phyloP scores from a whole-genome alignment of 352 stramenopile species.

The Globisporangium polare region DNA sequence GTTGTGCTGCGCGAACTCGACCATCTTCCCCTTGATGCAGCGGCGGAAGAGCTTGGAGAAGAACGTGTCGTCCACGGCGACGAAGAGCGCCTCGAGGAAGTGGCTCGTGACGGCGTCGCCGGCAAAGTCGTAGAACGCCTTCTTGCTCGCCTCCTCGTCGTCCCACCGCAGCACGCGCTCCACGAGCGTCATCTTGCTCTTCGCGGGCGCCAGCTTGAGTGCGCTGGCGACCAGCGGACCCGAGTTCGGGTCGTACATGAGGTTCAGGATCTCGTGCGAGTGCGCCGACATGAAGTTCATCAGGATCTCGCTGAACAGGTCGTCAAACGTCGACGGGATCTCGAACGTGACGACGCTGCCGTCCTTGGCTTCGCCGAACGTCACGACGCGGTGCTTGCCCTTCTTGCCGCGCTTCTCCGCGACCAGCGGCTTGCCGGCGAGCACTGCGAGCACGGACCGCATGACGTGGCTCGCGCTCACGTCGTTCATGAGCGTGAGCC shows the following conservation, averaged over 20 bases:
- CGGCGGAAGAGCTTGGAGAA: slow-evolving; percentile 65
- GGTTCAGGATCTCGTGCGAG: slow-evolving; percentile 43
- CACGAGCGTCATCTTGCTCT: slow-evolving; percentile 45
- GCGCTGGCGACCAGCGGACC: slow-evolving; percentile 63
- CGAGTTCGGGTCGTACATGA: slow-evolving; percentile 74
- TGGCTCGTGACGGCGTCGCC: slow-evolving; percentile 75
- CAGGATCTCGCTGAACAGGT: slow-evolving; percentile 60
- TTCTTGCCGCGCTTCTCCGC: slow-evolving; percentile 82
- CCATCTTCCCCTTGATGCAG: slow-evolving; percentile 53
- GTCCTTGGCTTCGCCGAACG: slow-evolving; percentile 56
- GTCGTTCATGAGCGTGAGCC: slow-evolving; percentile 84
- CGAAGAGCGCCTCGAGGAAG: slow-evolving; percentile 65
- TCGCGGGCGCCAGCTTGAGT: slow-evolving; percentile 51
- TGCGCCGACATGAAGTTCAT: slow-evolving; percentile 36
- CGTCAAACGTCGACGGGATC: slow-evolving; percentile 52
- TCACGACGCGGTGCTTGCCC: slow-evolving; percentile 65
- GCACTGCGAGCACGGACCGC: slow-evolving; percentile 61
- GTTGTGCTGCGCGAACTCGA: slow-evolving; percentile 66
- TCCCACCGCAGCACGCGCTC: slow-evolving; percentile 70
- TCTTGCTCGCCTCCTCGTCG: slow-evolving; percentile 42
- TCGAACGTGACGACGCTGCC: slow-evolving; percentile 32
- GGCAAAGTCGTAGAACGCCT: slow-evolving; percentile 65
- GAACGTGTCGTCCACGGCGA: slow-evolving; percentile 54
- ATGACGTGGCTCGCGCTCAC: slow-evolving; percentile 83
- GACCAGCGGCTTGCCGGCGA: slow-evolving; percentile 62